These are phyloP conservation scores for Grosmannia penicillata DNA, from an alignment of 2,329 filamentous ascomycete species.

Conservation along the genomic window DNA sequence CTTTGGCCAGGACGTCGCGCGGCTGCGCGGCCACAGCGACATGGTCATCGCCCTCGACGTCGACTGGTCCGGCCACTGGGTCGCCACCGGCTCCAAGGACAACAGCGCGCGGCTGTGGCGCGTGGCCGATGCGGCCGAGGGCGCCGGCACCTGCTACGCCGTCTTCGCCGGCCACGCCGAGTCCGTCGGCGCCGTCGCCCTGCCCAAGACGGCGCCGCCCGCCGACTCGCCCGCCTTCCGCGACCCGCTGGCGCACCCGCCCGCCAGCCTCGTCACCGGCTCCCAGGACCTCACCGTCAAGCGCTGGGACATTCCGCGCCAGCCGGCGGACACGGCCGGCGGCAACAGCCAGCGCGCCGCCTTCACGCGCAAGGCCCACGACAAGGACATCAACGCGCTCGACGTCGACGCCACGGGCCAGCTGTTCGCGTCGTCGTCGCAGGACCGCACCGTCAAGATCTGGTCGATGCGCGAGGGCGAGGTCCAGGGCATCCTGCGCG, in stretches of 20 bases:
- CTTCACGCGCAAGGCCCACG: constrained; percentile 89
- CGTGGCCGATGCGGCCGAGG: constrained; percentile 34
- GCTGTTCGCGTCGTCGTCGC: constrained; percentile 91
- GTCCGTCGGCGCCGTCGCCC: constrained; percentile 76
- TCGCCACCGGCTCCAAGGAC: constrained; percentile 91
- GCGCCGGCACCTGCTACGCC: constrained; percentile 23
- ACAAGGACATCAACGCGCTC: constrained; percentile 96
- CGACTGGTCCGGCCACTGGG: constrained; percentile 95
- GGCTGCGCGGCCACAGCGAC: constrained; percentile 82
- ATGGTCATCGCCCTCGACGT: constrained; percentile 91
- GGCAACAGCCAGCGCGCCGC: constrained; percentile 43
- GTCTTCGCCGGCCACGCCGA: constrained; percentile 82
- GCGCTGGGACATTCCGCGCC: constrained; percentile 67
- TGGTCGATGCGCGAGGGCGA: constrained; percentile 87
- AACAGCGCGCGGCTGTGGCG: constrained; percentile 88
- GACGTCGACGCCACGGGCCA: constrained; percentile 60
- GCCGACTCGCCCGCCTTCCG: constrained; percentile 54
- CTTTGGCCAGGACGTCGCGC: constrained; percentile 78
- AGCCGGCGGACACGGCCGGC: constrained; percentile 23
- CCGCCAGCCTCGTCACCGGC: constrained; percentile 74
- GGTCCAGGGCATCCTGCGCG: constrained; percentile 76
- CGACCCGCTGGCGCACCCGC: constrained; percentile 65
- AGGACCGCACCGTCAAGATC: constrained; percentile 94
- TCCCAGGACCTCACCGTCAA: constrained; percentile 95
- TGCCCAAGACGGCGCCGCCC: constrained; percentile 56